Evolutionary conservation across 345 rosid genomes (phyloP), one percentile per base, ranked within the genome.

Genomic region (Luvunga scandens): DNA sequence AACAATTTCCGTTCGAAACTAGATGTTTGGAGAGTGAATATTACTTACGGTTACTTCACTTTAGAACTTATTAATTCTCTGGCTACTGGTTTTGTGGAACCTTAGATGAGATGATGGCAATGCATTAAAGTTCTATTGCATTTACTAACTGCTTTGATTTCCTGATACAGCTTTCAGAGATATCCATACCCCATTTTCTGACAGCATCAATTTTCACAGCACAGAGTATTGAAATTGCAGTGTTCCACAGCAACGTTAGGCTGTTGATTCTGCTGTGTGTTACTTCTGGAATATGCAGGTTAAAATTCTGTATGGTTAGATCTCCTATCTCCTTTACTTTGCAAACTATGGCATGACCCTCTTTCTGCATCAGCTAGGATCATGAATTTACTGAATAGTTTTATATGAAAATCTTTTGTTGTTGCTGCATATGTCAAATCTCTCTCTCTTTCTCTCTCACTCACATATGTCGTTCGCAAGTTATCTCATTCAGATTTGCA

Each of bases 191-290:
- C 25, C 98, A 96, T 89, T 96, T 83, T 87, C 81, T 96, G 89
- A 96, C 99, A 25, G 97, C 99, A 64, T 92, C 99, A 14, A 92
- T 95, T 38, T 95, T 95, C 87, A 85, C 97, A 2, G 97, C 98
- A 45, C 93, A 93, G 81, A 90, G 89, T 72, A 84, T 90, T 71
- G 89, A 92, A 80, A 81, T 92, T 53, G 84, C 90, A 53, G 90
- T 91, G 77, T 95, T 95, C 85, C 97, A 77, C 79, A 77, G 85
- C 81, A 95, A 95, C 69, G 90, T 93, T 60, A 87, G 86, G 61
- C 86, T 88, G 65, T 83, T 95, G 91, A 75, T 93, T 88, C 48
- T 87, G 80, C 88, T 93, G 0, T 93, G 97, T 84, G 80, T 91
- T 79, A 74, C 85, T 53, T 91, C 94, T 8, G 99, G 98, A 88